Base-by-base conservation (phyloP, 139 green algal genomes). In the Coccomyxa sp. region DNA sequence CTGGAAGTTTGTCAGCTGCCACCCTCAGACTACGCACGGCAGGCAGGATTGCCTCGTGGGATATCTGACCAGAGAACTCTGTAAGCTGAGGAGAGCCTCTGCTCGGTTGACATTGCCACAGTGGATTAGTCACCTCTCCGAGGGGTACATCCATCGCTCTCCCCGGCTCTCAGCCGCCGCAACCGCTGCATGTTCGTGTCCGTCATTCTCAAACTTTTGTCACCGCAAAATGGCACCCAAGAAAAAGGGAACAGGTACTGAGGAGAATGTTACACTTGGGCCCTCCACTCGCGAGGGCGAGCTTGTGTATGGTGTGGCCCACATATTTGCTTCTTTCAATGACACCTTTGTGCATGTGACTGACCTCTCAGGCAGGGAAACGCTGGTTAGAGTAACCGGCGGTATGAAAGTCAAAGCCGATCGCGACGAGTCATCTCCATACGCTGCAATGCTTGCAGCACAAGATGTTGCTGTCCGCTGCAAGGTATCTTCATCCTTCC, bases 361-460 rank as follows among this genome's bases (percentile, higher is more conserved):
- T 36, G 97, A 99, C 90, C 87, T 99, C 76, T 99, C 97, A 9
- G 97, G 97, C 73, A 97, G 97, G 85, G 97, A 99, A 87, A 99
- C 97, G 73, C 91, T 99, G 50, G 85, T 83, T 76, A 94, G 96
- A 73, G 91, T 99, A 18, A 99, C 96, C 35, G 96, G 97, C 75
- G 97, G 97, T 83, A 99, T 99, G 97, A 99, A 99, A 89, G 97
- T 99, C 58, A 99, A 99, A 91, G 97, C 97, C 79, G 97, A 99
- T 83, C 93, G 96, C 68, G 97, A 99, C 79, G 97, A 99, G 92
- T 97, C 95, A 37, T 98, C 94, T 9, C 97, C 97, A 64, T 99
- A 99, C 83, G 97, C 97, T 50, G 97, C 97, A 69, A 99, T 99
- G 97, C 92, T 99, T 93, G 97, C 97, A 40, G 97, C 97, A 10